phyloP scores from a whole-genome alignment of 2,329 filamentous ascomycete species.

The Ascomycota sp. region DNA sequence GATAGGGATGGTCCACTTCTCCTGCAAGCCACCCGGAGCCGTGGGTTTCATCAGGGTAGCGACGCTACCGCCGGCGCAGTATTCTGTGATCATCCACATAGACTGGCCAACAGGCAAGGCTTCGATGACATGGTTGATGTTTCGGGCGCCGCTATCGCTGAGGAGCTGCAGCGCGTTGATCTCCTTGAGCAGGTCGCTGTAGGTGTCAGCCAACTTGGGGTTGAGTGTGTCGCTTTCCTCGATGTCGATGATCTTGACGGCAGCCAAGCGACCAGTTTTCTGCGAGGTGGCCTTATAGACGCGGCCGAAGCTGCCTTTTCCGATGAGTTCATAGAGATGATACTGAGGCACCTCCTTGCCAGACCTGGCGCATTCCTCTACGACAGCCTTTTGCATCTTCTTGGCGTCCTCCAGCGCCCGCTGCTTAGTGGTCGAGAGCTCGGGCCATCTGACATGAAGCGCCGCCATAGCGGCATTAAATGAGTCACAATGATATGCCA shows the following conservation, averaged over 20 bases:
- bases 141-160: constrained; percentile 52
- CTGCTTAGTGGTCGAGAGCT: constrained; percentile 27
- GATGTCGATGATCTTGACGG: constrained; percentile 69
- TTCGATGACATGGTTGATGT: constrained; percentile 67
- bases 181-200: constrained; percentile 49
- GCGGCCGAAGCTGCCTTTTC: constrained; percentile 54
- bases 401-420: constrained; percentile 49
- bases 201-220: constrained; percentile 44
- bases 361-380: constrained; percentile 37
- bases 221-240: constrained; percentile 54
- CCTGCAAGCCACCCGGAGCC: constrained; percentile 40
- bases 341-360: constrained; percentile 44
- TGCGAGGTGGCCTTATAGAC: constrained; percentile 44
- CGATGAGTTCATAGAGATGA: constrained; percentile 50
- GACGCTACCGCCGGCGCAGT: constrained; percentile 69
- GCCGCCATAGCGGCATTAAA: constrained; percentile 15
- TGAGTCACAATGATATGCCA: background rate
- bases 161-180: constrained; percentile 51
- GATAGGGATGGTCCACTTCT: constrained; percentile 51
- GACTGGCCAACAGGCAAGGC: constrained; percentile 57
- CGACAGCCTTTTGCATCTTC: constrained; percentile 45
- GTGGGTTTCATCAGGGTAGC: constrained; percentile 52
- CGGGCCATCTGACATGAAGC: constrained; percentile 20
- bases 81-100: constrained; percentile 78
- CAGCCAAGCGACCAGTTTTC: constrained; percentile 35